phyloP scores from a whole-genome alignment of 768 basidiomycete species.

The Pleurotus salmoneostramineus region DNA sequence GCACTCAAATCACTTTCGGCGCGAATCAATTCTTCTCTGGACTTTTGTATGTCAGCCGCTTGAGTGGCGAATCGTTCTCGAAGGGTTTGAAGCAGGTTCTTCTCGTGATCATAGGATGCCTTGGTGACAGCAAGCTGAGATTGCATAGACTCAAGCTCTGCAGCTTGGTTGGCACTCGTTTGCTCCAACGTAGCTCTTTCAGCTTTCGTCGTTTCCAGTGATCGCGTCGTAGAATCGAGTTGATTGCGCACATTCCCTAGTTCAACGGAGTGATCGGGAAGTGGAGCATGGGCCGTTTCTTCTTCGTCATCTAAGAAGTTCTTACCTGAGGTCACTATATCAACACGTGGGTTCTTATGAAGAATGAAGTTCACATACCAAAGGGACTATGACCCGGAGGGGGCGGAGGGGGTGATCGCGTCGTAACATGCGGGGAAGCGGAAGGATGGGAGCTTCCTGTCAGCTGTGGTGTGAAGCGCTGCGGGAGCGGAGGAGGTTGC shows the following conservation, averaged over 20 bases:
- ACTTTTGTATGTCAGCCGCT: conserved; percentile 64
- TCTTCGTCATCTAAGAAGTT: conserved; percentile 81
- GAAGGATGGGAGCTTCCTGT: background rate
- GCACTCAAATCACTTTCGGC: conserved; percentile 93
- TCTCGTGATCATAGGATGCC: conserved; percentile 84
- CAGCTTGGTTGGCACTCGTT: conserved; percentile 61
- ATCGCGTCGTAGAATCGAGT: conserved; percentile 71
- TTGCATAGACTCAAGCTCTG: conserved; percentile 76
- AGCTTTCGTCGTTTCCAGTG: conserved; percentile 58
- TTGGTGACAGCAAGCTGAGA: conserved; percentile 81
- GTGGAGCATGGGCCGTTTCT: conserved; percentile 42
- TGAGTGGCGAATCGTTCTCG: conserved; percentile 69
- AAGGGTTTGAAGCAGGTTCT: conserved; percentile 58
- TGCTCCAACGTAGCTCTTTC: conserved; percentile 68
- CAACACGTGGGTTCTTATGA: conserved; percentile 22
- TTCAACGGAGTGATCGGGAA: conserved; percentile 76
- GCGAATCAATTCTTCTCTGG: conserved; percentile 75
- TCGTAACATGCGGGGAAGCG: conserved; percentile 16
- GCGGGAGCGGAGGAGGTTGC: conserved; percentile 31
- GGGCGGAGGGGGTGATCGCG: conserved; percentile 18
- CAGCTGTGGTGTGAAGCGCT: conserved; percentile 26
- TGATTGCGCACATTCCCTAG: conserved; percentile 89
- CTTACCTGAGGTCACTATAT: conserved; percentile 13
- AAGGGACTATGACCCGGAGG: conserved; percentile 51
- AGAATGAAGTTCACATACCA: conserved; percentile 24